Percentiles rank a stretch among this genome's conserved stretches.
These are phyloP conservation scores for Tarenaya hassleriana DNA, from an alignment of 345 rosid species.

Conservation along the genomic window DNA sequence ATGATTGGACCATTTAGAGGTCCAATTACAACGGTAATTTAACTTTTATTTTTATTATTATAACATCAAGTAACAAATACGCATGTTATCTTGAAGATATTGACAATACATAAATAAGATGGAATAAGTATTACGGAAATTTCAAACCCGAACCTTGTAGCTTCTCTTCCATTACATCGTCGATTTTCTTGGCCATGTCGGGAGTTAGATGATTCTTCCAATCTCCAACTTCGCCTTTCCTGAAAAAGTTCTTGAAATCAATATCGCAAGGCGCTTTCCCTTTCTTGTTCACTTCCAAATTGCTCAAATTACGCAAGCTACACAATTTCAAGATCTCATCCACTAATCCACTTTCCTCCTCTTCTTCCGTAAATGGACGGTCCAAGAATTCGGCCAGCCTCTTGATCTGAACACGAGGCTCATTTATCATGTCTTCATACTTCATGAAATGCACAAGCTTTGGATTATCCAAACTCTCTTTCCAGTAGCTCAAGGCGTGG, in stretches of 20 bases:
- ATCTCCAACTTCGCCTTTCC: conserved; percentile 56
- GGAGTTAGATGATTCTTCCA: conserved; percentile 40
- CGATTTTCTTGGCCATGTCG: conserved; percentile 34
- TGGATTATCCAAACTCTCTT: conserved; percentile 37
- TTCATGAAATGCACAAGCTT: conserved; percentile 40
- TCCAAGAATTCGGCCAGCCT: conserved; percentile 42
- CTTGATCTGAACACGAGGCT: conserved; percentile 32
- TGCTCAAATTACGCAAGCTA: conserved; percentile 42
- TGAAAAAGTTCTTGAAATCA: conserved; percentile 27
- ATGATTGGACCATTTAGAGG: too few relatives aligned
- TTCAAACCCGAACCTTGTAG: conserved; percentile 30
- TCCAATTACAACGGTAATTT: too few relatives aligned
- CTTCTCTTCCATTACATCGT: conserved; percentile 32
- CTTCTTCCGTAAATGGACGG: conserved; percentile 38
- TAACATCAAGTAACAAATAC: too few relatives aligned
- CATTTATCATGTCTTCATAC: conserved; percentile 38
- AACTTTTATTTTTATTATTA: too few relatives aligned
- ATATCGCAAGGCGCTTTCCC: conserved; percentile 32
- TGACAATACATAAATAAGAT: too few relatives aligned
- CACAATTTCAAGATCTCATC: conserved; percentile 44
- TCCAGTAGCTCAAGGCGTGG: conserved; percentile 47
- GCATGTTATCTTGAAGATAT: too few relatives aligned
- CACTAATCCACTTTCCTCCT: conserved; percentile 29
- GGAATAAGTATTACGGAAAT: conserved; percentile 28
- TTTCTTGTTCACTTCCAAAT: conserved; percentile 38